Evolutionary conservation across 163 green algal genomes (phyloP).

Genomic region (Scenedesmus sp.): DNA sequence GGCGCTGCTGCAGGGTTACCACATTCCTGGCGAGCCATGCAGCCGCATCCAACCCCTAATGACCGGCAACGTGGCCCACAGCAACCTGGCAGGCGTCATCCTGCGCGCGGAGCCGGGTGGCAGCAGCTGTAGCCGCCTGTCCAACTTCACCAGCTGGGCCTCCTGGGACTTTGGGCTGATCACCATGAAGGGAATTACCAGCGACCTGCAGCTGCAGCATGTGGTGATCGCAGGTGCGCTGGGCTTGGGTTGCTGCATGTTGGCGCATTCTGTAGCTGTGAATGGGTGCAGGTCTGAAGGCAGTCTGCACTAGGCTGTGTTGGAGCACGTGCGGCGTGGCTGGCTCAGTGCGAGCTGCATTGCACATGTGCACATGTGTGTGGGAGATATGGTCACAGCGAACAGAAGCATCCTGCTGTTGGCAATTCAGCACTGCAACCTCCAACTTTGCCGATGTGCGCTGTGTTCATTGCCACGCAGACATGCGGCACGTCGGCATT

Average conservation of each 20-base stretch:
- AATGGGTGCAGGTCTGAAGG: neutral
- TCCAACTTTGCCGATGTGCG: too few species aligned
- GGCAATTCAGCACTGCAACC: too few species aligned
- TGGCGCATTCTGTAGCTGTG: neutral
- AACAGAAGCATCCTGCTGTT: neutral
- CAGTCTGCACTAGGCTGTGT: neutral
- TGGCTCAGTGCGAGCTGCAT: neutral
- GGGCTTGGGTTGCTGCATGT: neutral
- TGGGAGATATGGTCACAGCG: neutral
- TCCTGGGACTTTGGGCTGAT: slow-evolving; percentile 79
- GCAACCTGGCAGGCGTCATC: slow-evolving; percentile 57
- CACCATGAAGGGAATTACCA: slow-evolving; percentile 56
- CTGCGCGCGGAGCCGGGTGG: slow-evolving; percentile 33
- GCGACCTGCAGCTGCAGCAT: slow-evolving; percentile 45
- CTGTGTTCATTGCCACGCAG: slow-evolving; percentile 13
- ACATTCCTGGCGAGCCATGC: slow-evolving; percentile 57
- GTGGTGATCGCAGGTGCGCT: slow-evolving; percentile 46
- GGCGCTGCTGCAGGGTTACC: slow-evolving; percentile 58
- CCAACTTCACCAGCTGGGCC: slow-evolving; percentile 63
- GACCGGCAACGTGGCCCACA: slow-evolving; percentile 64
- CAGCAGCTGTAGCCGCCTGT: slow-evolving; percentile 8
- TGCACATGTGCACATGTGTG: neutral
- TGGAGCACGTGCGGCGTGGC: too few species aligned
- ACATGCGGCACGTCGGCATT: slow-evolving; percentile 68
- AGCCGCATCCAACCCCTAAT: neutral